Evolutionary conservation across 768 basidiomycete species (phyloP), one percentile per base, ranked within the genome.

Genomic region (Boletus sensibilis): DNA sequence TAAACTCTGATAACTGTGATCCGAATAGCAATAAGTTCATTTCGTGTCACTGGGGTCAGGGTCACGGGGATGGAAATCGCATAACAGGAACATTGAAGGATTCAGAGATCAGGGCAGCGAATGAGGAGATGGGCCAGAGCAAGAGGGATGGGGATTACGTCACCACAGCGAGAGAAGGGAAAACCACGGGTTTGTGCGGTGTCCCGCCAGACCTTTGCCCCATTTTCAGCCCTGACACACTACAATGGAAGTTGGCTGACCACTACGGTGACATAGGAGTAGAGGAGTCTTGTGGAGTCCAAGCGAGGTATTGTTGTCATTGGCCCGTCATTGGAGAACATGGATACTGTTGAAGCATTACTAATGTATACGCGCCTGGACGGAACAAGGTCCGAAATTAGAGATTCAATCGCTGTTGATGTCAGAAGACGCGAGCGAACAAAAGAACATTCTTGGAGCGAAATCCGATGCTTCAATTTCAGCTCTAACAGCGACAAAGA

Each of bases 1-100:
- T 39, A 40, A 63, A 61, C 64, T 49, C 40, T 64, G 67, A 67
- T 68, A 63, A 52, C 43, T 31, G 45, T 20, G 58, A 53, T 50
- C 53, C 56, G 65, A 52, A 21, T 45, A 56, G 34, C 18, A 44
- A 53, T 52, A 7, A 21, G 18, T 27, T 46, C 25, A 41, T 50
- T 40, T 27, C 34, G 31, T 41, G 47, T 57, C 55, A 53, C 49
- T 4, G 31, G 18, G 10, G 29, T 55, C 63, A 65, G 63, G 63
- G 63, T 62, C 52, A 34, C 40, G 13, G 20, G 14, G 9, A n/a
- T 33, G 38, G 23, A 39, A 50, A 34, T 31, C 10, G 21, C 7
- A 39, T 18, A 42, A 53, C 18, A 43, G 18, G 40, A 50, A 38
- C 18, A 25, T 13, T 35, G 46, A 52, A 34, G 9, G 46, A 27